Percentiles rank a stretch among this genome's conserved stretches.
Conservation (phyloP, 192 early-diverging fungal species). For the Coemansia interrupta region DNA sequence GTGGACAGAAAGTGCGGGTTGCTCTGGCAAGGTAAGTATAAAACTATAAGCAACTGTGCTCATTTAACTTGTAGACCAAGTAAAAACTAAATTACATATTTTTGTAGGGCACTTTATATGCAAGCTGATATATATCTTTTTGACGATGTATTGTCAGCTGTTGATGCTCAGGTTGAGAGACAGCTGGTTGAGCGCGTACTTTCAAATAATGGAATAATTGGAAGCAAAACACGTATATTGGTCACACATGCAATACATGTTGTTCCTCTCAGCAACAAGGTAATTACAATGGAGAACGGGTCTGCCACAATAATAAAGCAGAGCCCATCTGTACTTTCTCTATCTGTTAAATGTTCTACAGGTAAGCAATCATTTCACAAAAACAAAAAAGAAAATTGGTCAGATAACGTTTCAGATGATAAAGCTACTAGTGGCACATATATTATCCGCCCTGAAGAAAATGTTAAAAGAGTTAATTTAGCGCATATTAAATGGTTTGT, state of each 20-base stretch:
- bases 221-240: constrained; percentile 25
- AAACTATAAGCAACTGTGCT: background rate
- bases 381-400: background rate
- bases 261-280: constrained; percentile 27
- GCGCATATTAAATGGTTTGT: background rate
- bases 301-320: background rate
- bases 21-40: constrained; percentile 53
- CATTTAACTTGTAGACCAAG: background rate
- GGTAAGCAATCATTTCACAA: background rate
- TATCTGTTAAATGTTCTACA: too few species aligned
- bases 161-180: constrained; percentile 28
- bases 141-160: constrained; percentile 32
- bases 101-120: constrained; percentile 57
- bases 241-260: constrained; percentile 43
- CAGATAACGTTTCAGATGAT: background rate
- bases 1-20: constrained; percentile 64
- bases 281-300: constrained; percentile 16
- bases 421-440: background rate
- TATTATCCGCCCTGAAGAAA: background rate
- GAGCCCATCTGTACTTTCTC: background rate
- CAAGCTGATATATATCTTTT: constrained; percentile 54
- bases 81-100: background rate
- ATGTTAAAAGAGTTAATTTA: background rate
- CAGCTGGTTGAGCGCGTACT: constrained; percentile 32
- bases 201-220: constrained; percentile 17